A percentile compares a stretch with the other conserved stretches of the same genome.
Evolutionary conservation across 2,329 filamentous ascomycete species (phyloP).

Genomic region (Xylaria sp.): DNA sequence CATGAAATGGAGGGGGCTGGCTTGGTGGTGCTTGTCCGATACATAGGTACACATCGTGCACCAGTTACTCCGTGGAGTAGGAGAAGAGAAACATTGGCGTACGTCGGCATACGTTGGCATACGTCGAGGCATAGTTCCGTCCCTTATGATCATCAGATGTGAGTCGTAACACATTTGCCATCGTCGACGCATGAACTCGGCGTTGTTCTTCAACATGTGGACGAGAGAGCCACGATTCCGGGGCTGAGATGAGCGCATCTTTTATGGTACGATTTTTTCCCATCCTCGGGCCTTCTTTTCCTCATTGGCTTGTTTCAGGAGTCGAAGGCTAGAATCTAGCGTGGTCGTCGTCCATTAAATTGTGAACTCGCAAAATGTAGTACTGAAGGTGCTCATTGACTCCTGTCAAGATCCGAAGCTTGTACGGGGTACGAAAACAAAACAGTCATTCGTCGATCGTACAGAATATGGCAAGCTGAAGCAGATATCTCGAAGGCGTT

Average conservation of each 20-base stretch:
- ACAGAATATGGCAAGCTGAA: no score
- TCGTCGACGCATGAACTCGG: background rate
- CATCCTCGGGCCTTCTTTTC: constrained; percentile 3
- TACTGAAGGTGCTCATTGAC: background rate
- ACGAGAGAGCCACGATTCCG: background rate
- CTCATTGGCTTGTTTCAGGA: background rate
- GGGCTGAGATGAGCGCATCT: background rate
- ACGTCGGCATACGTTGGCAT: background rate
- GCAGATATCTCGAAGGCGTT: no score
- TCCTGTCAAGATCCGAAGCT: background rate
- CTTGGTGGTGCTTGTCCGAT: background rate
- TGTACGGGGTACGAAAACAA: background rate
- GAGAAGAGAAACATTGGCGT: background rate
- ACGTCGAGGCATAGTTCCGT: background rate
- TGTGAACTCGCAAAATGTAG: background rate
- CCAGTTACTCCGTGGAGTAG: background rate
- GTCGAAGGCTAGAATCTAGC: background rate
- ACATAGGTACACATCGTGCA: background rate
- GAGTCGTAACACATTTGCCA: background rate
- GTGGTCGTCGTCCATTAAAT: constrained; percentile 2
- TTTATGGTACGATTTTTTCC: background rate
- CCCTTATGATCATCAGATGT: background rate
- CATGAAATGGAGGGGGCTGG: background rate
- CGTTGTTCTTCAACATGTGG: background rate
- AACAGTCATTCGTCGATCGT: no score